Base-by-base conservation (phyloP, 1,139 yeast species). In the Yamadazyma dushanensis region DNA sequence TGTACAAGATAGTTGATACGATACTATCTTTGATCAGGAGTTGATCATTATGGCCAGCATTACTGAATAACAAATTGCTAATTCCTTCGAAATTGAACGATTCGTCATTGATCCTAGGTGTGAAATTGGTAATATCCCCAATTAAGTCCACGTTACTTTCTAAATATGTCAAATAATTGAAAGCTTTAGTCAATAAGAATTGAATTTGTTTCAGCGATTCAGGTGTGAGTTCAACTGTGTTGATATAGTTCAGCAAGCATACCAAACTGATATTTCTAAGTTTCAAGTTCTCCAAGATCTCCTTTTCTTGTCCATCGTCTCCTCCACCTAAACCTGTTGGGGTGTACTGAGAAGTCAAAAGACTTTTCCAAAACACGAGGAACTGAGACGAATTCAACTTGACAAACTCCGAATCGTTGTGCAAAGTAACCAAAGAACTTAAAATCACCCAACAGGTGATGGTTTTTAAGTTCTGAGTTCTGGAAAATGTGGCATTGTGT, bases 321-420 rank as follows among this genome's bases (percentile, higher is more conserved):
- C 53, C 42, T 11, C 51, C 50, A 31, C 53, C 50, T 21, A 63
- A 47, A 9, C 59, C 55, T 1, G 64, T 49, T 16, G 70, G 57
- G 24, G 66, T 61, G 34, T 59, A 69, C 40, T 70, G 76, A 2
- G 75, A 66, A 2, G 89, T 83, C 36, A 89, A 63, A n/a, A 88
- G 70, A 40, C 81, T 78, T 51, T 86, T 86, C 96, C 96, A 89
- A 44, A 88, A 76, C 5, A 79, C 73, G 32, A 88, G 64, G 38
- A 87, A 71, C 52, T 87, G 96, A 0, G 92, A 76, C 3, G 88
- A 71, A 53, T 87, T 86, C 43, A 85, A 73, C 45, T 75, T 76
- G 26, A 85, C 76, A 47, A 81, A 83, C 41, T 70, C 76, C 1
- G 69, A 63, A 11, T 74, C 70, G 9, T 76, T 73, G 31, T 84